Conservation (phyloP, 2,329 filamentous ascomycete genomes). For the Mariannaea sp. region DNA sequence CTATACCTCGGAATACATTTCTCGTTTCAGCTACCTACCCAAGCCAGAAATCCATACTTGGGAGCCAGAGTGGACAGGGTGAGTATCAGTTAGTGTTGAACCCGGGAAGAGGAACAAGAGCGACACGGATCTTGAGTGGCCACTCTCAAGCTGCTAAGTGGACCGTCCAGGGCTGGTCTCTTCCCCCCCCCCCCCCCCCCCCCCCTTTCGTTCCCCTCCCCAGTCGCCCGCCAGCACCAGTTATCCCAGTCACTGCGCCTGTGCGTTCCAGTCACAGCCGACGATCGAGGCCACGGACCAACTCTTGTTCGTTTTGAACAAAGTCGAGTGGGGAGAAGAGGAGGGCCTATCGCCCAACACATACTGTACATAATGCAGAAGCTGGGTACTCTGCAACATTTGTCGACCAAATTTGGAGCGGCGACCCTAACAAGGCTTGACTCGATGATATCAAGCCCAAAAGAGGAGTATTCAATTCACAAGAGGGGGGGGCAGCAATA, state of each 20-base stretch:
- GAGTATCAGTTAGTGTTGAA: too few relatives aligned
- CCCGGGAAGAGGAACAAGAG: too few relatives aligned
- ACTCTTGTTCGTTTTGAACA: conserved; percentile 33
- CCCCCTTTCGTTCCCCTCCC: too few relatives aligned
- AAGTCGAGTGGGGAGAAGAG: conserved; percentile 10
- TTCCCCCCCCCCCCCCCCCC: too few relatives aligned
- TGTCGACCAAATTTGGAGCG: too few relatives aligned
- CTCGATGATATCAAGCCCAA: neutral
- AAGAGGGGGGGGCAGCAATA: neutral
- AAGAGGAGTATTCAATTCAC: conserved; percentile 1
- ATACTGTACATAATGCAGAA: too few relatives aligned
- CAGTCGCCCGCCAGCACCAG: conserved; percentile 28
- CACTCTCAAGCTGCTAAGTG: neutral
- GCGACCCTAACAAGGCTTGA: too few relatives aligned
- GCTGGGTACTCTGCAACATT: too few relatives aligned
- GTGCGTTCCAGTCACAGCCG: conserved; percentile 34
- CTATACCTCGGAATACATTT: neutral
- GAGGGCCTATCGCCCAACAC: neutral
- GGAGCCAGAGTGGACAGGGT: too few relatives aligned
- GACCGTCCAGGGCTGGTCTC: neutral
- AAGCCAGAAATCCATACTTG: too few relatives aligned
- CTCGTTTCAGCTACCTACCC: neutral
- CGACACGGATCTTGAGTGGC: too few relatives aligned
- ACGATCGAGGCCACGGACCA: conserved; percentile 36
- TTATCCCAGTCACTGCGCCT: conserved; percentile 32